A percentile compares a stretch with the other conserved stretches of the same genome.
These are phyloP conservation scores for Suhomyces panamericanus DNA, from an alignment of 1,139 yeast species.

Conservation along the genomic window DNA sequence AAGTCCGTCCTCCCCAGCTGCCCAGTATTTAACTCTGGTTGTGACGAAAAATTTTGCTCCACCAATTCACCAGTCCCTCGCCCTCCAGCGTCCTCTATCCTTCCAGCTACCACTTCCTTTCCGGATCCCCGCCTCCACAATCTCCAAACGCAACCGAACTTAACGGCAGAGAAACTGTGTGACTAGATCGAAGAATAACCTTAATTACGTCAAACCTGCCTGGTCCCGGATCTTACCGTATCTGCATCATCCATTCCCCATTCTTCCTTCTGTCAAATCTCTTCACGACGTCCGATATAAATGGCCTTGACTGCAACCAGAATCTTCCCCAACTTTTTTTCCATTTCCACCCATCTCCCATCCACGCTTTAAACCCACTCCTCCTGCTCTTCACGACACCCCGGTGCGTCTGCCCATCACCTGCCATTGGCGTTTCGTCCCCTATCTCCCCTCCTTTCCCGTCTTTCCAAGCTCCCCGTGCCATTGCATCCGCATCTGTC, in stretches of 20 bases:
- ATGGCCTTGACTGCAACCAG: conserved; percentile 4
- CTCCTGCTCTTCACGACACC: background rate
- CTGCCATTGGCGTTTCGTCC: background rate
- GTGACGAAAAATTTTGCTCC: conserved; percentile 1
- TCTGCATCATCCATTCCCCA: conserved; percentile 1
- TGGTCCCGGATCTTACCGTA: conserved; percentile 1
- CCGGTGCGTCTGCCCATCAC: background rate
- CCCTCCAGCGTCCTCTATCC: background rate
- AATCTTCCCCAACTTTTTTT: background rate
- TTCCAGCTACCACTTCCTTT: background rate
- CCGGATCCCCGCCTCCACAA: too few relatives aligned
- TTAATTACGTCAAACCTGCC: background rate
- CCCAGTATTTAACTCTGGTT: conserved; percentile 3
- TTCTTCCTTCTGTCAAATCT: background rate
- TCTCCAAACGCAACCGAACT: conserved; percentile 2
- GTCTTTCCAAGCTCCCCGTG: background rate
- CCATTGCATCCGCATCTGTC: background rate
- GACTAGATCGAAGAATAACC: conserved; percentile 1
- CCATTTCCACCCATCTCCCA: background rate
- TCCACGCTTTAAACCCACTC: background rate
- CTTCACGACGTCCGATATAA: background rate
- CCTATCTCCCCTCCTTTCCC: background rate
- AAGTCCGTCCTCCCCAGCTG: conserved; percentile 7
- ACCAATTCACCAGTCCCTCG: background rate
- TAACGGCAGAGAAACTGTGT: background rate